These are phyloP conservation scores for Candolleomyces eurysporus DNA, from an alignment of 768 basidiomycete species.

Conservation along the genomic window DNA sequence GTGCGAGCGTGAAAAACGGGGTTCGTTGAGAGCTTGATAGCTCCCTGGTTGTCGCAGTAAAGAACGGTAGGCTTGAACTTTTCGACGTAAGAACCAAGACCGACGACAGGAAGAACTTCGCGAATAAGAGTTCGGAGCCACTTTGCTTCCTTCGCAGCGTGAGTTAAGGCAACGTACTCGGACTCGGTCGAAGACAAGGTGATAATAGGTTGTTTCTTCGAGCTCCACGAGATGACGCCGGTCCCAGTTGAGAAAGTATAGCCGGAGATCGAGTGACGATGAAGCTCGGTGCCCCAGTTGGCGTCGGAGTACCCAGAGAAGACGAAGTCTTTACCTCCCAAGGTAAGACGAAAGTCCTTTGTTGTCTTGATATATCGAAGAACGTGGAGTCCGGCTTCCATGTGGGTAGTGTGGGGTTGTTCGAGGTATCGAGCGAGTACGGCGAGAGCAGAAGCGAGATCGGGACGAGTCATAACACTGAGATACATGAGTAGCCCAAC, in stretches of 20 bases:
- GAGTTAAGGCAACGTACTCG: conserved; percentile 31
- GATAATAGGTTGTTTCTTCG: not conserved
- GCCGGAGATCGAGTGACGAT: conserved; percentile 28
- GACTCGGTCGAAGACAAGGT: conserved; percentile 33
- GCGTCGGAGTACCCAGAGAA: conserved; percentile 12
- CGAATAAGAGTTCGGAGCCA: conserved; percentile 9
- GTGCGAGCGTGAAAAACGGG: conserved; percentile 26
- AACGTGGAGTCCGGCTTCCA: conserved; percentile 10
- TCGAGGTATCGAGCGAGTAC: conserved; percentile 12
- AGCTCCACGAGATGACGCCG: conserved; percentile 6
- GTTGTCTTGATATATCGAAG: conserved; percentile 19
- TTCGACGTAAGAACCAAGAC: not conserved
- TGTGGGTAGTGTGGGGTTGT: conserved; percentile 12
- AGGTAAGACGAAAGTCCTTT: not conserved
- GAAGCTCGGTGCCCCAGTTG: conserved; percentile 13
- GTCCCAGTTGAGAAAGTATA: conserved; percentile 27
- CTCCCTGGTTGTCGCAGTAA: conserved; percentile 20
- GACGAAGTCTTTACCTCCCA: not conserved
- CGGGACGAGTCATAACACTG: conserved; percentile 5
- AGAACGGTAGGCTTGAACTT: not conserved
- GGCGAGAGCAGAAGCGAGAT: conserved; percentile 1
- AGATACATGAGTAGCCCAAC: conserved; percentile 4
- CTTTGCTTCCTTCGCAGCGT: conserved; percentile 24
- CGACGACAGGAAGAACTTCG: conserved; percentile 2
- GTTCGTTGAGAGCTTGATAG: conserved; percentile 21